Conservation (phyloP, 2,329 filamentous ascomycete species). For the Xylariaceae sp. region DNA sequence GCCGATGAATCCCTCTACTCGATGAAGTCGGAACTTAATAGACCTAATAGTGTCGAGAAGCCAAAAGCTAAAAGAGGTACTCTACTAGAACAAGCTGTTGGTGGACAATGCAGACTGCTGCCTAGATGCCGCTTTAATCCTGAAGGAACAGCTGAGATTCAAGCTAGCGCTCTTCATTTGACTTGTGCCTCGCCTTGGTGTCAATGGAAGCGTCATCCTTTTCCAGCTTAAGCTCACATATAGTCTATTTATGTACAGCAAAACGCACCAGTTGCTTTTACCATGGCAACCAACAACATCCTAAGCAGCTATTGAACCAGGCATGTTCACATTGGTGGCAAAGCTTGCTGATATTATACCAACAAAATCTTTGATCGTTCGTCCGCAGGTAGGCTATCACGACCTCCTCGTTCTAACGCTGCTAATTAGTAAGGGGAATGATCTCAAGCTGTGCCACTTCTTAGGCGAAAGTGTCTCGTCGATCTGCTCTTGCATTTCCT, state of each 20-base stretch:
- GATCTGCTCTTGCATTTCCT: no score
- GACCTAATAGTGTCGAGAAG: no score
- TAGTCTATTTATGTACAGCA: background rate
- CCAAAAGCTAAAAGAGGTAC: no score
- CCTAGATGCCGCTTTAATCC: background rate
- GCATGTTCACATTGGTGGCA: no score
- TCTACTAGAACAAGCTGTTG: background rate
- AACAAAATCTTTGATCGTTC: background rate
- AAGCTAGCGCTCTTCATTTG: background rate
- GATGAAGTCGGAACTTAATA: background rate
- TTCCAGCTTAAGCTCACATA: background rate
- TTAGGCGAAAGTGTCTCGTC: no score
- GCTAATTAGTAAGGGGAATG: background rate
- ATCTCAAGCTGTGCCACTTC: no score
- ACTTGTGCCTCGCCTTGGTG: background rate
- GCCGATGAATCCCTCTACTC: no score
- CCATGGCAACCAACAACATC: background rate
- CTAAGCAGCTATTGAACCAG: background rate
- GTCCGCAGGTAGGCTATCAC: background rate
- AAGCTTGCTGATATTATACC: background rate
- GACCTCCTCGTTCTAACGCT: background rate
- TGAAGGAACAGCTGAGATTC: background rate
- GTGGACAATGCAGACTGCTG: background rate
- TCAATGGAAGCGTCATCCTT: background rate
- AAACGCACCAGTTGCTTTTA: background rate